Evolutionary conservation across 2,329 filamentous ascomycete species (phyloP).

Genomic region (Aspergillus phoenicis): DNA sequence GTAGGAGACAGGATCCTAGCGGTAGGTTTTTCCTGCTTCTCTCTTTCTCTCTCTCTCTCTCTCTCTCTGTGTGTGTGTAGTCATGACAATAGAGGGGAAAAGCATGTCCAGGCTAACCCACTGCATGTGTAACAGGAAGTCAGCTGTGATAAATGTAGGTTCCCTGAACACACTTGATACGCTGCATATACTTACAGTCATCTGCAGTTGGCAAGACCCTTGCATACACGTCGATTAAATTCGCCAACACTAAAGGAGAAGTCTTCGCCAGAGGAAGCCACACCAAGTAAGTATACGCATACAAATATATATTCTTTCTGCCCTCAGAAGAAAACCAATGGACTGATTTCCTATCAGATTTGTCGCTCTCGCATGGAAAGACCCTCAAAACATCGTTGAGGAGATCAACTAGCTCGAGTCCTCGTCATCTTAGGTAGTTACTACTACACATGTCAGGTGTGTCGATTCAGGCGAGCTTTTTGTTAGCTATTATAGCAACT

Average conservation of each 20-base stretch:
- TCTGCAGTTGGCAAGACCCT: constrained; percentile 64
- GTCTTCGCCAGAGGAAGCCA: constrained; percentile 67
- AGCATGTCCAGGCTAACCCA: constrained; percentile 19
- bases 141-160: constrained; percentile 65
- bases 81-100: no score
- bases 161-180: background rate
- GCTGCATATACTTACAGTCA: constrained; percentile 9
- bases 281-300: constrained; percentile 56
- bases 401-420: constrained; percentile 42
- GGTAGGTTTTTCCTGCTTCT: constrained; percentile 34
- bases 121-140: constrained; percentile 51
- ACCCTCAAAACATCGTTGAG: constrained; percentile 63
- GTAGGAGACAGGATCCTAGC: constrained; percentile 62
- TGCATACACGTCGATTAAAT: constrained; percentile 64
- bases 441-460: no score
- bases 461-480: constrained; percentile 17
- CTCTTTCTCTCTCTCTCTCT: background rate
- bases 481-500: background rate
- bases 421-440: background rate
- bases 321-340: background rate
- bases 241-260: constrained; percentile 61
- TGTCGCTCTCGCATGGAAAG: constrained; percentile 63
- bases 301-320: no score
- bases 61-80: no score
- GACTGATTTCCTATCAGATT: constrained; percentile 45